Base-by-base conservation (phyloP, 108 stramenopile genomes). In the Cylindrotheca fusiformis region DNA sequence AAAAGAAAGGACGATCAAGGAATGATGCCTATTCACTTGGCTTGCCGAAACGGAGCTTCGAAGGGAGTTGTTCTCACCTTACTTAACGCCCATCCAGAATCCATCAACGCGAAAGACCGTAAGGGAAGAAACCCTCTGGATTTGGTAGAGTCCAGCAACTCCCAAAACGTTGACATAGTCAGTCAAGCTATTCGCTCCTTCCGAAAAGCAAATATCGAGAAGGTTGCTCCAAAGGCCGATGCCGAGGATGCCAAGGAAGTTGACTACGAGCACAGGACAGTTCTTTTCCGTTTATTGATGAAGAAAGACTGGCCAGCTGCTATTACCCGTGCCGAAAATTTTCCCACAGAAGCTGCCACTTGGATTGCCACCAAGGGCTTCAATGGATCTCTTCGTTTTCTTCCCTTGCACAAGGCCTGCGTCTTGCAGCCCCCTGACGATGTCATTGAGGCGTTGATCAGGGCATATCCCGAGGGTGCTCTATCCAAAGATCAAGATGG, bases 311-410 rank as follows among this genome's bases (percentile, higher is more conserved):
- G 93, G 93, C 73, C 74, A 17, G 78, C 76, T 5, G 89, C 82
- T 2, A 32, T 74, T n/a, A 49, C 60, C 14, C 78, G 93, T 32
- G 68, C 84, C n/a, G 58, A 69, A 44, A 63, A 74, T 25, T 76
- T 79, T 58, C 89, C 93, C 25, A 75, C 81, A 28, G 93, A 94
- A 63, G 93, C 89, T 4, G 59, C 63, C 2, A 90, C 89, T 10
- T 94, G 93, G 93, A 94, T 94, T 45, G 89, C 90, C 2, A 91
- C 93, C 36, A 94, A 94, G 72, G 93, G 93, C 36, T 90, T 87
- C 72, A 88, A 90, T 69, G 93, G 93, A 53, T 85, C 88, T 45
- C 82, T 94, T 51, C 77, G 93, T n/a, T 94, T 94, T 58, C 74
- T 94, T 44, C 93, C 93, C 2, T 52, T 94, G 8, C 93, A 94